Percentiles rank a stretch among this genome's conserved stretches.
Evolutionary conservation across 495 filamentous ascomycete species (phyloP).

Genomic region (Talaromyces wortmannii): DNA sequence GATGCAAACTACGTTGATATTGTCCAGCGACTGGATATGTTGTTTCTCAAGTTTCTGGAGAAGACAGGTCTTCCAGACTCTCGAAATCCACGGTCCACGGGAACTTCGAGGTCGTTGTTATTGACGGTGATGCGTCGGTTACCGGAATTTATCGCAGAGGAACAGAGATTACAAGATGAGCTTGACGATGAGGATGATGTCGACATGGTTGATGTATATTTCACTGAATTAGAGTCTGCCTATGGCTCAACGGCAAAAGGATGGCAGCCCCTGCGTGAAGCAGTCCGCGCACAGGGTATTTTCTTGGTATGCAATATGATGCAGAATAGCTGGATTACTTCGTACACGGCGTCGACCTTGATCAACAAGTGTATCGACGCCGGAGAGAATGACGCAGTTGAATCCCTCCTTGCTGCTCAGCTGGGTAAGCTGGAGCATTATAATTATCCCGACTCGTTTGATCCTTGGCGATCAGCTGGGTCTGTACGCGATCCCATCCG

Average conservation of each 20-base stretch:
- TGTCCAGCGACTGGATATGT: slow-evolving; percentile 26
- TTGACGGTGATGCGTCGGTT: slow-evolving; percentile 57
- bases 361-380: slow-evolving; percentile 25
- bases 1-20: slow-evolving; percentile 30
- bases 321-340: slow-evolving; percentile 31
- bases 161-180: slow-evolving; percentile 45
- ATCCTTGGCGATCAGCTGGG: slow-evolving; percentile 9
- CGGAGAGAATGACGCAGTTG: slow-evolving; percentile 29
- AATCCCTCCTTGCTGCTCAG: slow-evolving; percentile 24
- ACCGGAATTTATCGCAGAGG: slow-evolving; percentile 54
- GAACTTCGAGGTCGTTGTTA: slow-evolving; percentile 51
- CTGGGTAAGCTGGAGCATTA: slow-evolving; percentile 21
- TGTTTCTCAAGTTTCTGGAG: slow-evolving; percentile 30
- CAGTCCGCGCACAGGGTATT: slow-evolving; percentile 64
- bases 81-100: slow-evolving; percentile 4
- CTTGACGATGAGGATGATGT: slow-evolving; percentile 41
- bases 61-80: slow-evolving; percentile 19
- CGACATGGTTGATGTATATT: slow-evolving; percentile 47
- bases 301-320: slow-evolving; percentile 50
- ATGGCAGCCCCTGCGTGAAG: slow-evolving; percentile 58
- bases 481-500: slow-evolving; percentile 17
- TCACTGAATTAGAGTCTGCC: slow-evolving; percentile 58
- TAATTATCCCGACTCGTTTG: slow-evolving; percentile 25
- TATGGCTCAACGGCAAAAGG: slow-evolving; percentile 45
- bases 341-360: slow-evolving; percentile 22